Evolutionary conservation across 169 alveolate species (phyloP).

Genomic region (Plasmodium malariae): DNA sequence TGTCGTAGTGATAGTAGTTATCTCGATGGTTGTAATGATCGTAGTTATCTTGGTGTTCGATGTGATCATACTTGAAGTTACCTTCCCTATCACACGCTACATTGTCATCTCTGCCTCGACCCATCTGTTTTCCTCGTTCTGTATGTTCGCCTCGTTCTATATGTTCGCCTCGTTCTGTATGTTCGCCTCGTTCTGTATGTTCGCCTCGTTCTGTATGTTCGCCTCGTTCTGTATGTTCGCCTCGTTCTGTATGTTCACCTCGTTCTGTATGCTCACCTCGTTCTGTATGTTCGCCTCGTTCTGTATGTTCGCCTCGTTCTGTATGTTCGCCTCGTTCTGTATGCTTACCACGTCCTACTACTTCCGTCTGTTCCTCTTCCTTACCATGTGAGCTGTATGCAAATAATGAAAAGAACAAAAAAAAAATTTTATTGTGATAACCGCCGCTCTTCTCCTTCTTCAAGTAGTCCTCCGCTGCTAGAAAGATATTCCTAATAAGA

Average conservation of each 20-base stretch:
- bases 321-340: neutral
- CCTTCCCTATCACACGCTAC: neutral
- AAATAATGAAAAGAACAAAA: conserved; percentile 31
- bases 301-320: neutral
- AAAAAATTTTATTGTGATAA: conserved; percentile 33
- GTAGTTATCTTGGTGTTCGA: too few relatives aligned
- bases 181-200: too few relatives aligned
- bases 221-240: too few relatives aligned
- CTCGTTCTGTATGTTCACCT: too few relatives aligned
- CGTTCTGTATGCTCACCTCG: neutral
- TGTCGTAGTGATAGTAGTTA: too few relatives aligned
- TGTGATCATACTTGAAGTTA: too few relatives aligned
- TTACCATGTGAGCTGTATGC: neutral
- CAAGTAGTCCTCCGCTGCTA: conserved; percentile 15
- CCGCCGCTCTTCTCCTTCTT: conserved; percentile 19
- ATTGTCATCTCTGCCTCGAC: neutral
- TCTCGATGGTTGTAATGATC: too few relatives aligned
- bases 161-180: neutral
- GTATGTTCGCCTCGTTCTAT: neutral
- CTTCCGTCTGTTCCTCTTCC: neutral
- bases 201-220: too few relatives aligned
- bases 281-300: neutral
- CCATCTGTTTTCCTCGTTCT: neutral
- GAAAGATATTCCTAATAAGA: conserved; percentile 15
- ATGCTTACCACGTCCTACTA: too few relatives aligned